These are phyloP conservation scores for Cyberlindnera xylosilytica DNA, from an alignment of 805 yeast genomes.

Conservation along the genomic window DNA sequence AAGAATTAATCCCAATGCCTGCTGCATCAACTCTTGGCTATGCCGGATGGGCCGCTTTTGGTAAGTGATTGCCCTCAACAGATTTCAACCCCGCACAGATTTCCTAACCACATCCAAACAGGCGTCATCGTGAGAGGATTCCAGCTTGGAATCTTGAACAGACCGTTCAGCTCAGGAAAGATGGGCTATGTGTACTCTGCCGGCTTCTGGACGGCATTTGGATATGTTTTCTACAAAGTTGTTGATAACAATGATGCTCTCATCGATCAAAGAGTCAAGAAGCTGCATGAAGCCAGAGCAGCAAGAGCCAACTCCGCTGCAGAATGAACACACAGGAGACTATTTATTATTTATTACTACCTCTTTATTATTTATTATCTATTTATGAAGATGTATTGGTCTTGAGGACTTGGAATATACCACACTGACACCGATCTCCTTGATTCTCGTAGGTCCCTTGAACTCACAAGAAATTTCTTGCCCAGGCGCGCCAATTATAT, in stretches of 20 bases:
- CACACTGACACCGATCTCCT: too few species aligned
- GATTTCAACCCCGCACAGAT: background rate
- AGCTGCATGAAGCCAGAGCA: conserved; percentile 37
- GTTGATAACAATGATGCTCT: conserved; percentile 37
- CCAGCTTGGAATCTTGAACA: conserved; percentile 42
- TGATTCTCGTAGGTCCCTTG: too few species aligned
- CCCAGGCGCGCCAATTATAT: too few species aligned
- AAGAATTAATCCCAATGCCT: too few species aligned
- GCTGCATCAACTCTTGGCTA: conserved; percentile 28
- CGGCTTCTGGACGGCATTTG: conserved; percentile 42
- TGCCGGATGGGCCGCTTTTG: conserved; percentile 38
- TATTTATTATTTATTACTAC: background rate
- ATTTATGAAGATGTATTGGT: too few species aligned
- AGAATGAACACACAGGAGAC: too few species aligned
- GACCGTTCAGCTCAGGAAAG: conserved; percentile 36
- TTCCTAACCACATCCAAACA: conserved; percentile 6
- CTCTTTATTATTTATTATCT: too few species aligned
- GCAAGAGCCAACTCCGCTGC: conserved; percentile 15
- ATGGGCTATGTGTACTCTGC: conserved; percentile 42
- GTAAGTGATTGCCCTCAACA: conserved; percentile 22
- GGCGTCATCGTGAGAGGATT: conserved; percentile 42
- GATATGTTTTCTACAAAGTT: conserved; percentile 37
- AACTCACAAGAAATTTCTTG: too few species aligned
- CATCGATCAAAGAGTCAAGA: conserved; percentile 35
- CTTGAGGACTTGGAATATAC: too few species aligned